These are phyloP conservation scores for Angomonas ambiguus DNA, from an alignment of 208 protist genomes.

Conservation along the genomic window DNA sequence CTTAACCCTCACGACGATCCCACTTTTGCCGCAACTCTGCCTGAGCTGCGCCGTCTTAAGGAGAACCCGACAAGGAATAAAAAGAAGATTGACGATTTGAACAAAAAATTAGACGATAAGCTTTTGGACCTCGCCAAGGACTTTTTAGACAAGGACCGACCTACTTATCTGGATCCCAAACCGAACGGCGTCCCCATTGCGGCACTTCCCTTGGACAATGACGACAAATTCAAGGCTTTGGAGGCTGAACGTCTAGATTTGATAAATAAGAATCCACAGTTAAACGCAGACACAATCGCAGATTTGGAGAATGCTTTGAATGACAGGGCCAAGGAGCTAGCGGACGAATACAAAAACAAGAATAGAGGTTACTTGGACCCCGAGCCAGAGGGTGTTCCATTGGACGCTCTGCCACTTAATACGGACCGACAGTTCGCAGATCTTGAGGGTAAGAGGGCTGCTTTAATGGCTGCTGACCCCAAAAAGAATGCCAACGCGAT, in stretches of 20 bases:
- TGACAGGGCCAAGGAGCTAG: conserved; percentile 24
- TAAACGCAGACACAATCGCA: conserved; percentile 19
- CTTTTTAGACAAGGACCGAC: conserved; percentile 48
- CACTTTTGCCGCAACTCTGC: conserved; percentile 29
- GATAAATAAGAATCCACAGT: conserved; percentile 22
- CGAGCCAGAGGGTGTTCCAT: conserved; percentile 22
- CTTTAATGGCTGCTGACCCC: conserved; percentile 18
- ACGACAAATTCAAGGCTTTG: conserved; percentile 51
- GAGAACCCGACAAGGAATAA: conserved; percentile 10
- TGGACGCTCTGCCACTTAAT: conserved; percentile 17
- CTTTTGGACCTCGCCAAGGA: conserved; percentile 41
- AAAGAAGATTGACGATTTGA: conserved; percentile 10
- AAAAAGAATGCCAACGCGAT: conserved; percentile 29
- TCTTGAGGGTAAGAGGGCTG: conserved; percentile 23
- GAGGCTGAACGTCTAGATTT: conserved; percentile 57
- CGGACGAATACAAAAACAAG: conserved; percentile 37
- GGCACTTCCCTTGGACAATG: conserved; percentile 39
- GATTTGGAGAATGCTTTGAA: conserved; percentile 23
- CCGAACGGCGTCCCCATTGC: conserved; percentile 48
- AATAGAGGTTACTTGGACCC: conserved; percentile 18
- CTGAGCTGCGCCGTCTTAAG: conserved; percentile 20
- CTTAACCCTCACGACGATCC: conserved; percentile 59
- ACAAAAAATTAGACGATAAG: conserved; percentile 50
- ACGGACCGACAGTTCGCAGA: conserved; percentile 23
- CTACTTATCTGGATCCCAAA: conserved; percentile 39